Conservation (phyloP, 176 grass and related monocot species). For the Hordeum marinum region DNA sequence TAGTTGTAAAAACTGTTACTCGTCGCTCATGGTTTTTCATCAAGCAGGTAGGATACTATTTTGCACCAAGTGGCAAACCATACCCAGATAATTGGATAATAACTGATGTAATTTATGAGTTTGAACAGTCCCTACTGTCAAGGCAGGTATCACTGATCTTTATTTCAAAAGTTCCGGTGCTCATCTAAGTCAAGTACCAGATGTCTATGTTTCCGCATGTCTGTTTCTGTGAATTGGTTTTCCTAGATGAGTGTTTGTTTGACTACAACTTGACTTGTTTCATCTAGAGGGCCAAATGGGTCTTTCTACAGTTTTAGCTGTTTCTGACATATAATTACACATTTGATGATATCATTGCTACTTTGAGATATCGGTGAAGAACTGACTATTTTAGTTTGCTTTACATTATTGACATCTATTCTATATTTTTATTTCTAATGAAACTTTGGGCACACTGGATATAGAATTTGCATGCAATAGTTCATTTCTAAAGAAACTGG, state of each 20-base stretch:
- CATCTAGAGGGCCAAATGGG: background rate
- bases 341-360: background rate
- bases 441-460: background rate
- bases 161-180: background rate
- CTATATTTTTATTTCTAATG: background rate
- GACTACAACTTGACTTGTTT: conserved; percentile 11
- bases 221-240: background rate
- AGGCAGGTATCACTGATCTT: conserved; percentile 70
- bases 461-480: background rate
- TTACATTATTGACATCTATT: background rate
- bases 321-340: background rate
- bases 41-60: conserved; percentile 96
- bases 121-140: conserved; percentile 76
- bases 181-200: background rate
- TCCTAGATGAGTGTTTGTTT: background rate
- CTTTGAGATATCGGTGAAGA: background rate
- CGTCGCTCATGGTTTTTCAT: conserved; percentile 19
- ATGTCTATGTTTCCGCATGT: background rate
- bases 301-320: background rate
- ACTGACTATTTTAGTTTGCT: conserved; percentile 5
- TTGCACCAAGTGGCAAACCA: conserved; percentile 94
- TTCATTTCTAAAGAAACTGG: background rate
- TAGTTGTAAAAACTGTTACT: background rate
- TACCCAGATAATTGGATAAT: conserved; percentile 99
- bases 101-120: conserved; percentile 96